Evolutionary conservation across 495 filamentous ascomycete species (phyloP).

Genomic region (Xylaria acuta): DNA sequence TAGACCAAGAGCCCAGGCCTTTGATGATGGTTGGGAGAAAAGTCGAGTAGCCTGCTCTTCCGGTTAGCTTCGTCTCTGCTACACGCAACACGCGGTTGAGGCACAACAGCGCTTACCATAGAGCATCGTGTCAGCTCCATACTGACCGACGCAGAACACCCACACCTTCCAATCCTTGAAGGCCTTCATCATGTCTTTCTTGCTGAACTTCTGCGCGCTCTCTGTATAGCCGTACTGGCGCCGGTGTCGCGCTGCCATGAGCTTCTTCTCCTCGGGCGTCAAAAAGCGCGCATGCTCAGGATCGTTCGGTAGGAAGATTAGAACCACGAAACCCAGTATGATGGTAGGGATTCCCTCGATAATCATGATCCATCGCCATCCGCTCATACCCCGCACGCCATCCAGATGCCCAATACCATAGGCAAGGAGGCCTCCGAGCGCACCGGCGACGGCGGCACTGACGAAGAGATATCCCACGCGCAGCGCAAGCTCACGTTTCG

Average conservation of each 20-base stretch:
- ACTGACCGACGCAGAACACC: constrained; percentile 69
- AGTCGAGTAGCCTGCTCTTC: constrained; percentile 64
- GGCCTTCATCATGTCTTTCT: constrained; percentile 54
- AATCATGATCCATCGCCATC: constrained; percentile 73
- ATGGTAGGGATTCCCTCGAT: constrained; percentile 76
- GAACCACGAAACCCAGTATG: constrained; percentile 64
- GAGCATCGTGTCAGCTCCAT: constrained; percentile 73
- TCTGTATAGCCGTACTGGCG: constrained; percentile 65
- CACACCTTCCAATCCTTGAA: constrained; percentile 70
- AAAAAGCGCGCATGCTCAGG: constrained; percentile 69
- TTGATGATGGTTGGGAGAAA: constrained; percentile 82
- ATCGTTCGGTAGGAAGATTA: constrained; percentile 69
- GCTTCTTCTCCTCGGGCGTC: constrained; percentile 62
- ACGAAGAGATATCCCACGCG: constrained; percentile 80
- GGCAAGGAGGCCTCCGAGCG: constrained; percentile 76
- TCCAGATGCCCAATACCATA: constrained; percentile 77
- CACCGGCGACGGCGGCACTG: constrained; percentile 75
- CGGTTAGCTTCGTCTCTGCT: neutral
- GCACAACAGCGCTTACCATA: constrained; percentile 55
- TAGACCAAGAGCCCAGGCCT: constrained; percentile 66
- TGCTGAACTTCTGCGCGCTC: constrained; percentile 64
- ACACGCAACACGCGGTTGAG: neutral
- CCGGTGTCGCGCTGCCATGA: constrained; percentile 51
- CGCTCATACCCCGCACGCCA: constrained; percentile 64
- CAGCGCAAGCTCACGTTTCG: constrained; percentile 73